Evolutionary conservation across 2,329 filamentous ascomycete species (phyloP), one percentile per base, ranked within the genome.

Genomic region (Fusarium oligoseptatum): DNA sequence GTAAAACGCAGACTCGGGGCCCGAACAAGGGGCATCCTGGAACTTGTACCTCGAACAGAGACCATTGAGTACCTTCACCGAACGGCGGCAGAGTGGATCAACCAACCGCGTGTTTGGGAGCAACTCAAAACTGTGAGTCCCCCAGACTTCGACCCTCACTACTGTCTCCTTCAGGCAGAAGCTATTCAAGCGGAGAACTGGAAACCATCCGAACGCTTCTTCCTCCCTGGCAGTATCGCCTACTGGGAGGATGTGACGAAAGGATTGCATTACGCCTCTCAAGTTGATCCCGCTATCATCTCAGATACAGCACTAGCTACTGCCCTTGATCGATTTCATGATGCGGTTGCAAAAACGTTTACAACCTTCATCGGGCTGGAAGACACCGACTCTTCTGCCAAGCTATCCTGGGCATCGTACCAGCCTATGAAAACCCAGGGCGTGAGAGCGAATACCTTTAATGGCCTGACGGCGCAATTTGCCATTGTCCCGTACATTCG

Each of bases 191-290:
- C 17, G 37, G 37, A 41, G 17, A 41, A 41, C 8, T 41, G 17
- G 37, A n/a, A 41, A 41, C 17, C 15, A n/a, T n/a, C 37, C 15
- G 37, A 20, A 20, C 48, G 24, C 15, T 52, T 17, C 22, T 52
- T 52, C 24, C 22, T 27, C 24, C 48, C 43, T 4, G 20, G 43
- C 7, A 52, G 22, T 29, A 15, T 55, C 32, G n/a, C 4, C 22
- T 60, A 60, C 17, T 37, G 27, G 12, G 36, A n/a, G 17, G n/a
- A 34, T 15, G 12, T 71, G 67, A 0, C 80, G 78, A 4, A 83
- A 76, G 5, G 78, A 67, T 15, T 83, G 81, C 20, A 82, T 82
- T 62, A 83, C 82, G 70, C 77, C 78, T 66, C 83, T 83, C 45
- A 41, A 69, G 1, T 78, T 75, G 27, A 81, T 72, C 17, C 43